These are phyloP conservation scores for Lyophyllum semitale DNA, from an alignment of 768 basidiomycete genomes.

Conservation along the genomic window DNA sequence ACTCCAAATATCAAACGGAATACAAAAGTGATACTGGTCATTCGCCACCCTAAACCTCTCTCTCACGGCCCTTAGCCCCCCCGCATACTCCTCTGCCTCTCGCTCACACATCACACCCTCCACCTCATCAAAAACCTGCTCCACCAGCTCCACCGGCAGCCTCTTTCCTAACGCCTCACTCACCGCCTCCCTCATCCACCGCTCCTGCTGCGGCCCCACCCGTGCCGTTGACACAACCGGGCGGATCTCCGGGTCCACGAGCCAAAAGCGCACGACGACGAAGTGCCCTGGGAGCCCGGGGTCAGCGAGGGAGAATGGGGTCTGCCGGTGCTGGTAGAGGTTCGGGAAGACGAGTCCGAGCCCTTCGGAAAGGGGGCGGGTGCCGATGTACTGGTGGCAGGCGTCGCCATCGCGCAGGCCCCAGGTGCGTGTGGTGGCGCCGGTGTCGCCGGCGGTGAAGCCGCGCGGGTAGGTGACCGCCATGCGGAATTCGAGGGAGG, in stretches of 20 bases:
- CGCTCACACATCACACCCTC: conserved; percentile 40
- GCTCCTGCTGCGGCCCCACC: conserved; percentile 50
- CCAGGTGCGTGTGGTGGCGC: conserved; percentile 51
- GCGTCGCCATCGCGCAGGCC: conserved; percentile 47
- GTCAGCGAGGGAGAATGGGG: conserved; percentile 42
- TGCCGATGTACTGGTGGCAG: conserved; percentile 50
- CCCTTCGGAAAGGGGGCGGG: conserved; percentile 34
- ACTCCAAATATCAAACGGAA: conserved; percentile 52
- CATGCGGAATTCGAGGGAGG: conserved; percentile 48
- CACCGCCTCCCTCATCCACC: conserved; percentile 42
- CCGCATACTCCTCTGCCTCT: conserved; percentile 36
- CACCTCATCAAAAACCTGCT: conserved; percentile 36
- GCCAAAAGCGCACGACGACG: conserved; percentile 44
- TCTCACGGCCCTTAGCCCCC: conserved; percentile 32
- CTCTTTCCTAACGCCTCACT: conserved; percentile 32
- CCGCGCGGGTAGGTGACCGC: conserved; percentile 48
- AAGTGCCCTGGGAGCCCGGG: conserved; percentile 41
- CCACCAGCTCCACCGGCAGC: conserved; percentile 47
- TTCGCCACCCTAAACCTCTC: conserved; percentile 39
- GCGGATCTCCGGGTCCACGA: conserved; percentile 48
- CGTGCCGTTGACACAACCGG: conserved; percentile 42
- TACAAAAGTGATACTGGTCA: conserved; percentile 48
- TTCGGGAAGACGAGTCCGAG: conserved; percentile 54
- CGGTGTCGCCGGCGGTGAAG: conserved; percentile 45
- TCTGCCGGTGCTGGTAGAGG: conserved; percentile 51